phyloP scores from a whole-genome alignment of 2,329 filamentous ascomycete species.

The Truncatella angustata region DNA sequence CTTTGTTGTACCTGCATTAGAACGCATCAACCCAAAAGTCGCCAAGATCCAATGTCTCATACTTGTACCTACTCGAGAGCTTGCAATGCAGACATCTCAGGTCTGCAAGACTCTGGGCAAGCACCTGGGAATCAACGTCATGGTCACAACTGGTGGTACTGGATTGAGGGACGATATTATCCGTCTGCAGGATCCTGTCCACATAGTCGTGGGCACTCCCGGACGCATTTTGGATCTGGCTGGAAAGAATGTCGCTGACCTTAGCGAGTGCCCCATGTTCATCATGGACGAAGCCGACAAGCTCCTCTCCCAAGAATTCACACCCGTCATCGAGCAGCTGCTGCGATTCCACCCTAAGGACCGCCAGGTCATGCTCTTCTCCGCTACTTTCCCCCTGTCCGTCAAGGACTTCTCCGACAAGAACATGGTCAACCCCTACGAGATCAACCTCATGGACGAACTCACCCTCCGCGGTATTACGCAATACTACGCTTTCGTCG shows the following conservation, averaged over 20 bases:
- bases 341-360: constrained; percentile 95
- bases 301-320: constrained; percentile 93
- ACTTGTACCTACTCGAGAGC: constrained; percentile 91
- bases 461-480: constrained; percentile 97
- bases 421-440: constrained; percentile 94
- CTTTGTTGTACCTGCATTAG: constrained; percentile 92
- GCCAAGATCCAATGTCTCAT: constrained; percentile 96
- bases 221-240: constrained; percentile 95
- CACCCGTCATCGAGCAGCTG: constrained; percentile 93
- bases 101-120: constrained; percentile 99
- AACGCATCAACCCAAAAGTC: constrained; percentile 95
- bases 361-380: constrained; percentile 98
- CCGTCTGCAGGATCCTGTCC: constrained; percentile 87
- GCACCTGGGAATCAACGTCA: constrained; percentile 95
- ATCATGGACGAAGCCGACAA: constrained; percentile 99
- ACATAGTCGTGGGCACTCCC: constrained; percentile 96
- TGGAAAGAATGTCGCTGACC: constrained; percentile 92
- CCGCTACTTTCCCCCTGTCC: constrained; percentile 93
- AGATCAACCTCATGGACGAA: constrained; percentile 99
- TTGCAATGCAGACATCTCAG: constrained; percentile 97
- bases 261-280: constrained; percentile 95
- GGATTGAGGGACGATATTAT: constrained; percentile 95
- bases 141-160: constrained; percentile 98
- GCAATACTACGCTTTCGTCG: constrained; percentile 98
- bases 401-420: constrained; percentile 98